Percentiles rank a stretch among this genome's conserved stretches.
Evolutionary conservation across 192 early-diverging fungal genomes (phyloP).

Genomic region (Coemansia sp.): DNA sequence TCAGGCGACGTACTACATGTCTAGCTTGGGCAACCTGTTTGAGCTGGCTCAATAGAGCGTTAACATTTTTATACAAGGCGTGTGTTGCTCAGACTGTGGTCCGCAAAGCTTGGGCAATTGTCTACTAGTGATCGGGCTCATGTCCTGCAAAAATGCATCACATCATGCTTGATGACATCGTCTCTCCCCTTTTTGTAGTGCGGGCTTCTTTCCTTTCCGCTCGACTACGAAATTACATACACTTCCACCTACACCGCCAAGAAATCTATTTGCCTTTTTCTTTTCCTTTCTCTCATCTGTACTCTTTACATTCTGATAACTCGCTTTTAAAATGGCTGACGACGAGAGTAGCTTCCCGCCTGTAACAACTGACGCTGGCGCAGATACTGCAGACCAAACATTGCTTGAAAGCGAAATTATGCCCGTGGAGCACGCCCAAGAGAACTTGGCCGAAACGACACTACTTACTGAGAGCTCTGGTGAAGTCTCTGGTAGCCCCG

Average conservation of each 20-base stretch:
- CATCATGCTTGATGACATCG: conserved; percentile 1
- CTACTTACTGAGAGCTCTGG: background rate
- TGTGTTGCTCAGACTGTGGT: background rate
- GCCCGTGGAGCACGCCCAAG: background rate
- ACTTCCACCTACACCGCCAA: too few relatives aligned
- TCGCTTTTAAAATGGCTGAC: conserved; percentile 7
- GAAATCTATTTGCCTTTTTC: conserved; percentile 10
- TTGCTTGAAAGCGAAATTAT: background rate
- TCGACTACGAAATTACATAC: background rate
- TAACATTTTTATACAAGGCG: background rate
- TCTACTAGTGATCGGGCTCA: background rate
- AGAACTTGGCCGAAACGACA: conserved; percentile 1
- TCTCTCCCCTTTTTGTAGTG: background rate
- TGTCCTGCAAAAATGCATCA: conserved; percentile 1
- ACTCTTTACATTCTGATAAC: background rate
- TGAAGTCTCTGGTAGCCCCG: conserved; percentile 14
- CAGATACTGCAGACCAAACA: background rate
- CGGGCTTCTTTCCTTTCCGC: background rate
- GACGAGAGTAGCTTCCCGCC: background rate
- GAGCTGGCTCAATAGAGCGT: conserved; percentile 18
- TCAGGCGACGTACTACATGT: conserved; percentile 43
- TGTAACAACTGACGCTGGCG: background rate
- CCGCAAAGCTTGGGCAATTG: conserved; percentile 1
- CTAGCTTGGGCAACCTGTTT: conserved; percentile 41
- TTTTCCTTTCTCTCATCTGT: background rate